A percentile compares a stretch with the other conserved stretches of the same genome.
Evolutionary conservation across 1,139 yeast species (phyloP).

Genomic region (Candida anutae): DNA sequence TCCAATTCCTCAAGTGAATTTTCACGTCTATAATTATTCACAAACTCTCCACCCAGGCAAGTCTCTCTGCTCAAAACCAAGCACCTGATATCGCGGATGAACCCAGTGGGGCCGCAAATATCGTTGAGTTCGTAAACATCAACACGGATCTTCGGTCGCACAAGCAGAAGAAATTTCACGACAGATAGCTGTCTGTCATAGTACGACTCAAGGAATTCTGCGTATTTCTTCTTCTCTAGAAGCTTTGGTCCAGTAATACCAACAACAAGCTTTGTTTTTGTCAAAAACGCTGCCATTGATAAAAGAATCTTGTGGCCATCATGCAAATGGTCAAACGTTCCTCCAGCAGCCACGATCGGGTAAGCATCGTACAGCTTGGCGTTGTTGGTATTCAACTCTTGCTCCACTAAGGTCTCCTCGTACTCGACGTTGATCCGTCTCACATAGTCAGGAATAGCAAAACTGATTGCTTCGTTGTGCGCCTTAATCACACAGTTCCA

Average conservation of each 20-base stretch:
- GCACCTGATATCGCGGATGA: constrained; percentile 65
- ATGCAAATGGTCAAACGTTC: constrained; percentile 94
- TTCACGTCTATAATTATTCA: constrained; percentile 56
- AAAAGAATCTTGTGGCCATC: constrained; percentile 89
- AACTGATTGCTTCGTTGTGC: constrained; percentile 1
- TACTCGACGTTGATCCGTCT: too few species aligned
- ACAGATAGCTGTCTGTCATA: constrained; percentile 43
- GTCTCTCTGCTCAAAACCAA: constrained; percentile 81
- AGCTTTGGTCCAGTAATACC: constrained; percentile 83
- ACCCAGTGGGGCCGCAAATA: constrained; percentile 91
- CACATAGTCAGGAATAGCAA: constrained; percentile 1
- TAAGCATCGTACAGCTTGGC: constrained; percentile 1
- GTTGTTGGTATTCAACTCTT: not conserved
- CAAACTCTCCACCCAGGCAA: constrained; percentile 59
- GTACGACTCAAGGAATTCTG: constrained; percentile 57
- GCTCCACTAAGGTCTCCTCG: not conserved
- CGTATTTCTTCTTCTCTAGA: constrained; percentile 65
- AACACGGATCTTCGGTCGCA: constrained; percentile 33
- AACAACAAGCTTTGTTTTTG: constrained; percentile 50
- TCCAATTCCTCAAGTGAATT: constrained; percentile 48
- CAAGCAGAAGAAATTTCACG: constrained; percentile 33
- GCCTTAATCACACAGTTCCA: constrained; percentile 4
- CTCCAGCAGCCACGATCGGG: constrained; percentile 64
- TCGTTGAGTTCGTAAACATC: constrained; percentile 60
- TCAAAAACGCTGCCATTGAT: constrained; percentile 61